A percentile compares a stretch with the other conserved stretches of the same genome.
These are phyloP conservation scores for Monosporascus cannonballus DNA, from an alignment of 2,329 filamentous ascomycete species.

Conservation along the genomic window DNA sequence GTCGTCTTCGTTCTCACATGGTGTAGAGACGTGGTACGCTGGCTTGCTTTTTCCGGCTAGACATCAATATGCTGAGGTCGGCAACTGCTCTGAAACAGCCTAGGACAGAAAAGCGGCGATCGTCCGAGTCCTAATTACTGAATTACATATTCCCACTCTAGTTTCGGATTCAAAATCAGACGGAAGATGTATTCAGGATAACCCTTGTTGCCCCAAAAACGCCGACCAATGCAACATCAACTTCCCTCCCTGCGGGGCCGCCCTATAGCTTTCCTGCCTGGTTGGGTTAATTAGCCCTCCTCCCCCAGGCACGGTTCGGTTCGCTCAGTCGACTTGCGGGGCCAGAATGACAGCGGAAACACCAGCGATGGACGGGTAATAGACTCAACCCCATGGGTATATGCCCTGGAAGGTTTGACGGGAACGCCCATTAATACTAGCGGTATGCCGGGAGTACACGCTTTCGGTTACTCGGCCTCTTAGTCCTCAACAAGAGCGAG, in stretches of 20 bases:
- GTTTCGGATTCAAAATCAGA: neutral
- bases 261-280: too few species aligned
- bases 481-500: conserved; percentile 69
- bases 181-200: neutral
- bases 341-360: neutral
- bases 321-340: neutral
- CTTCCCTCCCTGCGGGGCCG: neutral
- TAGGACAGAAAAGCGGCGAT: too few species aligned
- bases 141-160: neutral
- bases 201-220: neutral
- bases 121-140: neutral
- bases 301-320: neutral
- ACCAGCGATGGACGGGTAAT: neutral
- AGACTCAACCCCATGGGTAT: neutral
- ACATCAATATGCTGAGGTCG: too few species aligned
- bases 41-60: too few species aligned
- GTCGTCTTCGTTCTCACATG: too few species aligned
- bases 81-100: too few species aligned
- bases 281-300: neutral
- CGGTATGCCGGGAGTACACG: neutral
- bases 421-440: neutral
- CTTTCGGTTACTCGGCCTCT: conserved; percentile 23
- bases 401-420: neutral
- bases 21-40: too few species aligned
- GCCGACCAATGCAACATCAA: neutral